A percentile compares a stretch with the other conserved stretches of the same genome.
Evolutionary conservation across 2,329 filamentous ascomycete genomes (phyloP).

Genomic region (Colletotrichum tropicale): DNA sequence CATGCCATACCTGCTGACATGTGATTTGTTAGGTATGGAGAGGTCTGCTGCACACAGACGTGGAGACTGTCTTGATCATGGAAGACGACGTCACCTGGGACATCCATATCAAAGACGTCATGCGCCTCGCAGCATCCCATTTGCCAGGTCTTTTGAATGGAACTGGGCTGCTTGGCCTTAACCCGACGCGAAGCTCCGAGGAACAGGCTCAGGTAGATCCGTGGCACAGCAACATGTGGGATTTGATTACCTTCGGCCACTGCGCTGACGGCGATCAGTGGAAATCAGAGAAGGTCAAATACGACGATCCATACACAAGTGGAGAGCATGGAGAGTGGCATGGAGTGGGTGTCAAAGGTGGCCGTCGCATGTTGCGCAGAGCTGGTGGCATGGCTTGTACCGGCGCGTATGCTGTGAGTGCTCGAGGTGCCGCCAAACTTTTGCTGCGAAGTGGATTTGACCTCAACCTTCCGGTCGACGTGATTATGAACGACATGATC

Average conservation of each 20-base stretch:
- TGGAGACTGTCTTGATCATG: conserved; percentile 27
- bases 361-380: conserved; percentile 26
- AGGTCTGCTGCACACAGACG: conserved; percentile 24
- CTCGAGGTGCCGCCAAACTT: conserved; percentile 30
- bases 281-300: background rate
- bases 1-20: background rate
- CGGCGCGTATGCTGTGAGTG: conserved; percentile 30
- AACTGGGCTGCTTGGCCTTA: background rate
- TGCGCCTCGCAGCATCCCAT: conserved; percentile 15
- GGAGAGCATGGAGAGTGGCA: conserved; percentile 18
- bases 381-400: conserved; percentile 27
- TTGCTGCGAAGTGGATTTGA: conserved; percentile 24
- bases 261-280: conserved; percentile 24
- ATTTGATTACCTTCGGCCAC: conserved; percentile 26
- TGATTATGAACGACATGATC: conserved; percentile 27
- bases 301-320: background rate
- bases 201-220: conserved; percentile 15
- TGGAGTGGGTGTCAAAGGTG: conserved; percentile 19
- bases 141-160: background rate
- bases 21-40: conserved; percentile 27
- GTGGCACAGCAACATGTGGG: conserved; percentile 26
- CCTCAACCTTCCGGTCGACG: conserved; percentile 29
- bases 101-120: conserved; percentile 27
- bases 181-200: background rate
- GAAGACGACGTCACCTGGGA: conserved; percentile 34